Conservation (phyloP, 768 basidiomycete genomes). For the Phlebiopsis flavidoalba region DNA sequence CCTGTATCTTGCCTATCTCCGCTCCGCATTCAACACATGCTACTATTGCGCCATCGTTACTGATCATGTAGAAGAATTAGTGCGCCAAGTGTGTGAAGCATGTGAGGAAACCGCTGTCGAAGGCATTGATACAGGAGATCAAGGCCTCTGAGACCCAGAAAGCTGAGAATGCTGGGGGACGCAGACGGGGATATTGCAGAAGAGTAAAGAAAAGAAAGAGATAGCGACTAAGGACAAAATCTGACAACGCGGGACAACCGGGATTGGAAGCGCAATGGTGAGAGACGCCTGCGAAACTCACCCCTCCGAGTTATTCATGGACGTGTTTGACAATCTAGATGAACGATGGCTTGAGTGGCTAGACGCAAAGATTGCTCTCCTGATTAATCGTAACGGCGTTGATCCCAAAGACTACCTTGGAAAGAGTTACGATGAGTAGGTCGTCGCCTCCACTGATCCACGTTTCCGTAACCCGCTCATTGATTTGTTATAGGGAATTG, state of each 20-base stretch:
- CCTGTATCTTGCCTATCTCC: constrained; percentile 89
- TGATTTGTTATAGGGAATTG: constrained; percentile 56
- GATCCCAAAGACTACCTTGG: constrained; percentile 89
- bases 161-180: constrained; percentile 38
- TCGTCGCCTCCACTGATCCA: constrained; percentile 17
- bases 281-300: constrained; percentile 19
- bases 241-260: constrained; percentile 40
- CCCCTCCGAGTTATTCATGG: no score
- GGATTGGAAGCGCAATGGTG: constrained; percentile 66
- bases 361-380: constrained; percentile 77
- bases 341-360: constrained; percentile 88
- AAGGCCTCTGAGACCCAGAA: constrained; percentile 51
- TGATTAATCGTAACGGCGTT: constrained; percentile 73
- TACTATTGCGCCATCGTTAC: constrained; percentile 95
- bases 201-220: constrained; percentile 25
- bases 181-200: constrained; percentile 35
- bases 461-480: constrained; percentile 9
- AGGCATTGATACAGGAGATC: constrained; percentile 54
- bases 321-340: constrained; percentile 37
- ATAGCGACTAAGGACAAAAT: constrained; percentile 25
- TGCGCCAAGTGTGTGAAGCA: constrained; percentile 94
- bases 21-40: constrained; percentile 90
- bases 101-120: constrained; percentile 70
- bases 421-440: constrained; percentile 85
- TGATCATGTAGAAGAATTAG: constrained; percentile 92